These are phyloP conservation scores for Akanthomyces dipterigenus DNA, from an alignment of 2,329 filamentous ascomycete species.

Conservation along the genomic window DNA sequence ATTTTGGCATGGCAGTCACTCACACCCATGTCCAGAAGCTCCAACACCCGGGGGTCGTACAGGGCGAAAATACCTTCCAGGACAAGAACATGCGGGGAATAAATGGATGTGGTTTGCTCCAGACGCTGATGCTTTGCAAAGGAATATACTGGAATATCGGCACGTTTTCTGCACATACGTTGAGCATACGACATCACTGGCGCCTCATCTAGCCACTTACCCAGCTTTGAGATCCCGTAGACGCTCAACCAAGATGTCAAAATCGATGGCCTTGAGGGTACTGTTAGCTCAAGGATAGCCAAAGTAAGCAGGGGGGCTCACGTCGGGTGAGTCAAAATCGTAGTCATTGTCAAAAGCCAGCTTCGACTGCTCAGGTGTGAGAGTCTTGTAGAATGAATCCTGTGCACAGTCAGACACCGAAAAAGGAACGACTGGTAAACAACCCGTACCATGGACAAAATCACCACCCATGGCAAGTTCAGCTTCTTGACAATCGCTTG, in stretches of 20 bases:
- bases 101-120: conserved; percentile 76
- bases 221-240: conserved; percentile 83
- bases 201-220: conserved; percentile 43
- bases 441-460: conserved; percentile 77
- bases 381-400: conserved; percentile 96
- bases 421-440: background rate
- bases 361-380: conserved; percentile 70
- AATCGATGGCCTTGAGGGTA: conserved; percentile 67
- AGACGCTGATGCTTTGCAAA: conserved; percentile 85
- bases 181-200: conserved; percentile 11
- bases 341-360: conserved; percentile 85
- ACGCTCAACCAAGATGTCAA: conserved; percentile 75
- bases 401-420: conserved; percentile 29
- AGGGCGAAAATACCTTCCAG: conserved; percentile 94
- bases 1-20: conserved; percentile 12
- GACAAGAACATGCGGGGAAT: conserved; percentile 92
- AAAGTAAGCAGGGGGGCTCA: conserved; percentile 23
- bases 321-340: conserved; percentile 88
- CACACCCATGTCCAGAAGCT: conserved; percentile 86
- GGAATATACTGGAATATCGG: conserved; percentile 91
- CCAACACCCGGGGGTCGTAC: conserved; percentile 77
- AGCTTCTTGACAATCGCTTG: conserved; percentile 84
- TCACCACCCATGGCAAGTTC: conserved; percentile 95
- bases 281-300: background rate
- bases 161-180: conserved; percentile 57